A percentile compares a stretch with the other conserved stretches of the same genome.
phyloP scores from a whole-genome alignment of 768 basidiomycete species.

The Rhodosporidiobolus sp. region DNA sequence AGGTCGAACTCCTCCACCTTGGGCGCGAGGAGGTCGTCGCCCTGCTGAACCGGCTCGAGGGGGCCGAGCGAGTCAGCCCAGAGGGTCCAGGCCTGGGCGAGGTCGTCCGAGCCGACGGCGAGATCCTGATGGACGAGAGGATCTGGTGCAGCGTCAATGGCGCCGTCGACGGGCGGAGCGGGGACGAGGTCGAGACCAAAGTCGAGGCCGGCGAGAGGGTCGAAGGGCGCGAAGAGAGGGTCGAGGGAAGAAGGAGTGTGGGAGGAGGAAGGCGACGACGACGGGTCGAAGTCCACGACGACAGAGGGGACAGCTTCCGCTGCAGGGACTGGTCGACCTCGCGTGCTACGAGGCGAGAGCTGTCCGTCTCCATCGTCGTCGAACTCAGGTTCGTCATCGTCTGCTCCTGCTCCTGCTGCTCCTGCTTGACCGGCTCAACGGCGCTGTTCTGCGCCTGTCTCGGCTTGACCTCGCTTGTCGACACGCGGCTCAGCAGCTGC shows the following conservation, averaged over 20 bases:
- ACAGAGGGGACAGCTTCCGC: conserved; percentile 34
- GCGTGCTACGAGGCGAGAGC: conserved; percentile 40
- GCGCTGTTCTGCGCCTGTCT: background rate
- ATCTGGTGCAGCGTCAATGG: conserved; percentile 17
- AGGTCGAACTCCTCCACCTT: conserved; percentile 18
- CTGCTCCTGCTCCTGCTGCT: background rate
- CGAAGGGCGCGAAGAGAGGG: conserved; percentile 4
- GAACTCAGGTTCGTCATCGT: background rate
- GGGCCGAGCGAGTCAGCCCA: conserved; percentile 14
- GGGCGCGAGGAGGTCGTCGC: background rate
- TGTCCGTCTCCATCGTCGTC: conserved; percentile 16
- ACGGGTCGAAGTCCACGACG: background rate
- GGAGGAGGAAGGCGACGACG: background rate
- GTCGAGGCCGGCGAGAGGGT: conserved; percentile 1
- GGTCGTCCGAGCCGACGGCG: background rate
- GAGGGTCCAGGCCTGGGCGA: conserved; percentile 24
- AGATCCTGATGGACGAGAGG: conserved; percentile 29
- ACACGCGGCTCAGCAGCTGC: conserved; percentile 6
- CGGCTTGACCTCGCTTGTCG: background rate
- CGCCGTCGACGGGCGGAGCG: background rate
- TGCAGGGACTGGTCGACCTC: conserved; percentile 36
- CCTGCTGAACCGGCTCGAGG: too few species aligned
- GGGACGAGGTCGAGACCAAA: conserved; percentile 7
- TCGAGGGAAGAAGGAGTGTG: background rate
- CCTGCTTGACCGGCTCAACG: too few species aligned